Percentiles rank a stretch among this genome's conserved stretches.
These are phyloP conservation scores for Niebla homalea DNA, from an alignment of 495 filamentous ascomycete species.

Conservation along the genomic window DNA sequence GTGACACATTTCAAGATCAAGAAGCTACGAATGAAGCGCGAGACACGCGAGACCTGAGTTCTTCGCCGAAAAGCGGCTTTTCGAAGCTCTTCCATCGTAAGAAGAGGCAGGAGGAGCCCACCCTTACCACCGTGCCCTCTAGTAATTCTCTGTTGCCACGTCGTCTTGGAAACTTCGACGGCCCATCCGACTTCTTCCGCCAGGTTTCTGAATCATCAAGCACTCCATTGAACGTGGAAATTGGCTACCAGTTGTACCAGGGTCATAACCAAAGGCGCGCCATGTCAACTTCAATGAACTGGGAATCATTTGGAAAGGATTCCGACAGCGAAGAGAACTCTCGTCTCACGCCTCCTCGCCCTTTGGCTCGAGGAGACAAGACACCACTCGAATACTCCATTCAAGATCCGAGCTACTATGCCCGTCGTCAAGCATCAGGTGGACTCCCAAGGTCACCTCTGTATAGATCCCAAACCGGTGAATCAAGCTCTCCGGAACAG, in stretches of 20 bases:
- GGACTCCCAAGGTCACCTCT: slow-evolving; percentile 12
- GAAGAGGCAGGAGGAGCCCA: too few species aligned
- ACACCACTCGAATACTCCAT: too few species aligned
- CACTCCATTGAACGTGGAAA: not conserved
- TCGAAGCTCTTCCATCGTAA: not conserved
- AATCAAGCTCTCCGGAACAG: slow-evolving; percentile 15
- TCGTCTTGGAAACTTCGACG: slow-evolving; percentile 3
- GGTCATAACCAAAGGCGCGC: slow-evolving; percentile 5
- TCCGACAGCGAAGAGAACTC: not conserved
- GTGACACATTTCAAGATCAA: too few species aligned
- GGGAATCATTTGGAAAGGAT: not conserved
- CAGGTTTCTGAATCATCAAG: not conserved
- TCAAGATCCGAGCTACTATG: not conserved
- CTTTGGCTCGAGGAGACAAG: too few species aligned
- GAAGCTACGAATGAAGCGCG: too few species aligned
- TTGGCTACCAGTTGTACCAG: slow-evolving; percentile 4
- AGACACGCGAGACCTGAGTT: not conserved
- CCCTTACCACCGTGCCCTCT: too few species aligned
- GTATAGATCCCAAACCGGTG: slow-evolving; percentile 10
- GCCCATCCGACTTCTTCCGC: slow-evolving; percentile 1
- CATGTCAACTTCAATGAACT: not conserved
- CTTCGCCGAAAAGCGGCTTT: not conserved
- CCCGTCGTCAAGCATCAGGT: not conserved
- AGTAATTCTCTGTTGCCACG: too few species aligned
- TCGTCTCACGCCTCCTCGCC: not conserved